phyloP scores from a whole-genome alignment of 2,329 filamentous ascomycete species.

The Pseudogymnoascus sp. region DNA sequence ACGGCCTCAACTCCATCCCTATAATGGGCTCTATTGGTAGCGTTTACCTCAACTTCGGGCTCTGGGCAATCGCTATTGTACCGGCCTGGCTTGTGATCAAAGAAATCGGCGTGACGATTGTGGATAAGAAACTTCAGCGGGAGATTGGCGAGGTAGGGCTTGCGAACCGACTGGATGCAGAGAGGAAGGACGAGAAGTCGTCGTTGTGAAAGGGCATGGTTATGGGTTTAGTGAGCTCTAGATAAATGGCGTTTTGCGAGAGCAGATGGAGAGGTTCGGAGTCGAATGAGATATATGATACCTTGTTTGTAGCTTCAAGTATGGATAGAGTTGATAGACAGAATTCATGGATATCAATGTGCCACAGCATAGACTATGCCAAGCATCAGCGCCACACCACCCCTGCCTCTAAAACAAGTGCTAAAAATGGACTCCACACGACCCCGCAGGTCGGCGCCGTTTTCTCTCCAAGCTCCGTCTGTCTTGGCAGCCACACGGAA shows the following conservation, averaged over 20 bases:
- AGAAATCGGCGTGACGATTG: slow-evolving; percentile 23
- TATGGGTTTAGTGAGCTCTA: background rate
- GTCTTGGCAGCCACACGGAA: background rate
- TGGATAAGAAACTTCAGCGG: slow-evolving; percentile 22
- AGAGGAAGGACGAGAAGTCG: background rate
- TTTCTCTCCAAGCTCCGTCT: background rate
- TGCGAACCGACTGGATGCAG: background rate
- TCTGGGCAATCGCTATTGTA: slow-evolving; percentile 57
- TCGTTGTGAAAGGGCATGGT: background rate
- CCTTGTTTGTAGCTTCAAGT: background rate
- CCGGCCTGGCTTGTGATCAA: slow-evolving; percentile 60
- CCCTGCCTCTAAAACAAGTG: background rate
- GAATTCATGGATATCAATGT: background rate
- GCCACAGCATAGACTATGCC: background rate
- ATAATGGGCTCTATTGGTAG: slow-evolving; percentile 59
- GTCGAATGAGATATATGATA: background rate
- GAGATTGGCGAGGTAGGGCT: slow-evolving; percentile 12
- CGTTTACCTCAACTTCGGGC: slow-evolving; percentile 62
- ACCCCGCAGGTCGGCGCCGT: background rate
- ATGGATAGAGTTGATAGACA: background rate
- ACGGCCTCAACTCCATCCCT: slow-evolving; percentile 55
- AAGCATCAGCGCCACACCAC: background rate
- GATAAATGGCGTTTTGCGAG: background rate
- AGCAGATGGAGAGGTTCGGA: too few species aligned
- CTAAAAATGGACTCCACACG: background rate